Evolutionary conservation across 768 basidiomycete species (phyloP), one percentile per base, ranked within the genome.

Genomic region (Lactarius tabidus): DNA sequence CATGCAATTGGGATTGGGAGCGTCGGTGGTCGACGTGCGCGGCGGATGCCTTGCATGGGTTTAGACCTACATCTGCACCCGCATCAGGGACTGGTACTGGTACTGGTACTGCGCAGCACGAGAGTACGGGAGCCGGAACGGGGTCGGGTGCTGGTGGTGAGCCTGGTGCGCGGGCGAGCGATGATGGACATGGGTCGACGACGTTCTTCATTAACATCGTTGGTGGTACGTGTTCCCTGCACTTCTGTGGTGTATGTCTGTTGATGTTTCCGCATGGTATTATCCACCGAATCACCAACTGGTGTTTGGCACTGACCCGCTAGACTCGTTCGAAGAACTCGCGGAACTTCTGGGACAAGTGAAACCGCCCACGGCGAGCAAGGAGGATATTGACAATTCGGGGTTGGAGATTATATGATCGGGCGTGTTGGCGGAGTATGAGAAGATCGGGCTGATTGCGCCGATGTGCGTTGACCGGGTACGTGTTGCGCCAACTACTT

Each of bases 231-330:
- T 2, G n/a, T n/a, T n/a, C n/a, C 53, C 1, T 29, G 2, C 17
- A 1, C 3, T 9, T 54, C 1, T 28, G 17, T 29, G 43, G 20
- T 3, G 26, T 17, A 2, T 3, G 4, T 29, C 52, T 18, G 5
- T 10, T 7, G n/a, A 6, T 43, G 4, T 53, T 17, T 4, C 41
- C 6, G 20, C 66, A 89, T 93, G 94, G 20, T 91, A 93, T 71
- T 96, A 95, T 73, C 91, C 93, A 1, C 88, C 89, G 17, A 86
- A 91, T 70, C 93, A 95, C 74, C 90, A 85, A 57, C 87, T 97
- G 66, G 85, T 95, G 52, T 89, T 87, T 26, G 90, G 88, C 29
- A 80, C 82, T 2, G 84, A 85, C 67, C 84, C 82, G 33, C 76
- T 90, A 51, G 89, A 90, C 70, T 89, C 88, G 5, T 90, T 91